Conservation (phyloP, 331 rosid genomes). For the Pyracantha coccinea region DNA sequence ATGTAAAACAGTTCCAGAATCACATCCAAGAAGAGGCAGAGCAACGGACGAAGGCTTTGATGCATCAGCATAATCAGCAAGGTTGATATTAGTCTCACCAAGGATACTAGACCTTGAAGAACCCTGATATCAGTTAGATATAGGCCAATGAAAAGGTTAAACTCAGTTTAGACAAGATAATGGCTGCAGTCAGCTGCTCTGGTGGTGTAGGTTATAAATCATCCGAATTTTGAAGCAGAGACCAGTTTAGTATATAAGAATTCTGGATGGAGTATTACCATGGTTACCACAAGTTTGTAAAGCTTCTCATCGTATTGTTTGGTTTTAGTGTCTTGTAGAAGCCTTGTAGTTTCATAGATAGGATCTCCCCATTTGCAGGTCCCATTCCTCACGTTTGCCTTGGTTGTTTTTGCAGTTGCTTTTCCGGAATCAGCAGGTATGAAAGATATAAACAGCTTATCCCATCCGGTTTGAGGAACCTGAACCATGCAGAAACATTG, state of each 20-base stretch:
- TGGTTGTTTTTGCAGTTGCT: slow-evolving; percentile 85
- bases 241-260: slow-evolving; percentile 1
- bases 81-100: slow-evolving; percentile 80
- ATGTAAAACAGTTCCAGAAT: slow-evolving; percentile 73
- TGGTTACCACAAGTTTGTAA: slow-evolving; percentile 81
- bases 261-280: slow-evolving; percentile 51
- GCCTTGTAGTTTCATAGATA: slow-evolving; percentile 94
- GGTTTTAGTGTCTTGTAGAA: slow-evolving; percentile 85
- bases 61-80: slow-evolving; percentile 91
- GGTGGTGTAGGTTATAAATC: background rate
- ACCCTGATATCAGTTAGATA: slow-evolving; percentile 51
- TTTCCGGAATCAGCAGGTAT: slow-evolving; percentile 85
- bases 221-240: background rate
- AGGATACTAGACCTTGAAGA: slow-evolving; percentile 93
- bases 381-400: slow-evolving; percentile 96
- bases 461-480: slow-evolving; percentile 99
- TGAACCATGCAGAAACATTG: slow-evolving; percentile 30
- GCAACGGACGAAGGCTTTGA: slow-evolving; percentile 70
- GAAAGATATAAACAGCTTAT: slow-evolving; percentile 80
- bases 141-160: slow-evolving; percentile 12
- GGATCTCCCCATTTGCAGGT: slow-evolving; percentile 99
- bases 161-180: background rate
- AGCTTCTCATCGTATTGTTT: slow-evolving; percentile 80
- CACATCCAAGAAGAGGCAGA: slow-evolving; percentile 77
- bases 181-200: background rate